A percentile compares a stretch with the other conserved stretches of the same genome.
Conservation (phyloP, 2,329 filamentous ascomycete species). For the Talaromyces piceae region DNA sequence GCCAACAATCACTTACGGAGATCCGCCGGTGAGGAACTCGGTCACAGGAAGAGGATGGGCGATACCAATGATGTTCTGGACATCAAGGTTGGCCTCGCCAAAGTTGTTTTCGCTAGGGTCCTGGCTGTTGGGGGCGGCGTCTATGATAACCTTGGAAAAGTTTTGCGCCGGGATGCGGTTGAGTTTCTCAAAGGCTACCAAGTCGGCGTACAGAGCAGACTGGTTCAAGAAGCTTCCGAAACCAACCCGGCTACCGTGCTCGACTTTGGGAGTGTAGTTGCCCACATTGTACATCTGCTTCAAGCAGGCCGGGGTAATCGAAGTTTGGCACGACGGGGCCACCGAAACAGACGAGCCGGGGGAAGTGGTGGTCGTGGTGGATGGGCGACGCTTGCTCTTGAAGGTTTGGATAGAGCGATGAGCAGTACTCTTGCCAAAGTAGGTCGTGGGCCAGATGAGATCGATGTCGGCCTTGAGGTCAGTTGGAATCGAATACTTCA, state of each 20-base stretch:
- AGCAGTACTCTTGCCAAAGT: constrained; percentile 36
- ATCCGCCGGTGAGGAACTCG: constrained; percentile 50
- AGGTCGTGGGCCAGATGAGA: constrained; percentile 46
- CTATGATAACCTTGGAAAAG: constrained; percentile 53
- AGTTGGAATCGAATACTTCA: constrained; percentile 35
- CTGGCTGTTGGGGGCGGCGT: constrained; percentile 47
- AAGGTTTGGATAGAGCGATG: constrained; percentile 3
- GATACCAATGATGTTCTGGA: constrained; percentile 54
- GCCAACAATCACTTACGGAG: constrained; percentile 37
- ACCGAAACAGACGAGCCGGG: constrained; percentile 13
- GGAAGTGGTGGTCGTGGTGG: not conserved
- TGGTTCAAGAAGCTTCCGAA: constrained; percentile 49
- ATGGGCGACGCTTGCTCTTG: constrained; percentile 8
- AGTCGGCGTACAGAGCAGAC: constrained; percentile 42
- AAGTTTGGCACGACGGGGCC: constrained; percentile 21
- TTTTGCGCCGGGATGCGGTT: constrained; percentile 41
- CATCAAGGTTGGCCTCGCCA: constrained; percentile 56
- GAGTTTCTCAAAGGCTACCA: constrained; percentile 33
- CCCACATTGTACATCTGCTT: constrained; percentile 44
- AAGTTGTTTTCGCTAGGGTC: constrained; percentile 32
- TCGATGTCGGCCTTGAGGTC: constrained; percentile 35
- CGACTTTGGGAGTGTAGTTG: constrained; percentile 38
- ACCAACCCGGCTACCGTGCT: constrained; percentile 42
- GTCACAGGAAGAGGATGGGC: constrained; percentile 48
- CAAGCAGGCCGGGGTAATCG: constrained; percentile 43